Conservation (phyloP, 2,329 filamentous ascomycete species). For the Aureobasidium sp. region DNA sequence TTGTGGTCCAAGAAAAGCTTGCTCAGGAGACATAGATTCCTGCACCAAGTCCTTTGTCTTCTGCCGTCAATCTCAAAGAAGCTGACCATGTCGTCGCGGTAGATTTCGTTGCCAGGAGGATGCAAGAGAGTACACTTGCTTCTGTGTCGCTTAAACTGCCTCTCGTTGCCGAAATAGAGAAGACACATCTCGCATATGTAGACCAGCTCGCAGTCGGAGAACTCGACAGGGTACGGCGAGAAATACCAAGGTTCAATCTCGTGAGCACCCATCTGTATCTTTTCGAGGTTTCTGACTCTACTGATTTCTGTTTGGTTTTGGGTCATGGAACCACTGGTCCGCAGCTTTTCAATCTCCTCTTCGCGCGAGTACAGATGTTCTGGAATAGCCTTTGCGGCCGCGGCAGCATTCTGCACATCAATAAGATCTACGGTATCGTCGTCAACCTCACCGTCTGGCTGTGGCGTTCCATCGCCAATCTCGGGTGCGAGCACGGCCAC, state of each 20-base stretch:
- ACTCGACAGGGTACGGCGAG: slow-evolving; percentile 86
- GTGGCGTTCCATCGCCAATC: slow-evolving; percentile 40
- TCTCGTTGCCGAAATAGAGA: slow-evolving; percentile 75
- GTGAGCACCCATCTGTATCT: slow-evolving; percentile 84
- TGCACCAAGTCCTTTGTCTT: slow-evolving; percentile 90
- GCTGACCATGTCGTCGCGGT: slow-evolving; percentile 84
- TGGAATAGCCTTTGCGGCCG: slow-evolving; percentile 43
- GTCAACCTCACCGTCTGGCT: slow-evolving; percentile 44
- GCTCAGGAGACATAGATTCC: slow-evolving; percentile 86
- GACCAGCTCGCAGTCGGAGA: slow-evolving; percentile 80
- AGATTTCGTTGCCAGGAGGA: slow-evolving; percentile 96
- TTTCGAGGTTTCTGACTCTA: slow-evolving; percentile 87
- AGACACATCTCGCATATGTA: slow-evolving; percentile 98
- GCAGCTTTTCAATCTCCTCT: slow-evolving; percentile 92
- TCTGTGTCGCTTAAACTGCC: slow-evolving; percentile 77
- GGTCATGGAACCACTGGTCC: slow-evolving; percentile 94
- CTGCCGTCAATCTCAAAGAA: slow-evolving; percentile 97
- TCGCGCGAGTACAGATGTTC: slow-evolving; percentile 61
- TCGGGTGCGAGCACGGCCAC: slow-evolving; percentile 37
- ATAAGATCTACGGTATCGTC: slow-evolving; percentile 42
- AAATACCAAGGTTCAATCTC: slow-evolving; percentile 99
- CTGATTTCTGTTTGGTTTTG: slow-evolving; percentile 97
- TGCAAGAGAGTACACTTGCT: slow-evolving; percentile 85
- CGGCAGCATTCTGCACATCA: slow-evolving; percentile 44
- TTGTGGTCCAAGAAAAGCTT: slow-evolving; percentile 98